phyloP scores from a whole-genome alignment of 2,329 filamentous ascomycete genomes.

The Arthroderma uncinatum region DNA sequence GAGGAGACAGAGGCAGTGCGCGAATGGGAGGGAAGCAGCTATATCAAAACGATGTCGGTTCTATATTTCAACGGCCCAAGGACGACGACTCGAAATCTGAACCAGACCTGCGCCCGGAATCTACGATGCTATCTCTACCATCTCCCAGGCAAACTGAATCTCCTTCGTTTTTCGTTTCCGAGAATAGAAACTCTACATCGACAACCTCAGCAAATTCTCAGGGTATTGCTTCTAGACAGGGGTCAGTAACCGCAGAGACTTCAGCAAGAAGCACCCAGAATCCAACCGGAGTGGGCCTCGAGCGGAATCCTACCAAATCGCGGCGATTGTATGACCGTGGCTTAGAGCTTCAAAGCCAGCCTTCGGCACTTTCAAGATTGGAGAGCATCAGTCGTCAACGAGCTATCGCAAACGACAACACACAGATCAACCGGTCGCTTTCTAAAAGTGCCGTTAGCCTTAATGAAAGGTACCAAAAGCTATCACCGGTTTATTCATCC shows the following conservation, averaged over 20 bases:
- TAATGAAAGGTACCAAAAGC: conserved; percentile 37
- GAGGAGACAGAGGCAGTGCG: conserved; percentile 22
- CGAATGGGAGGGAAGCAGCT: conserved; percentile 56
- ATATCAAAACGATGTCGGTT: conserved; percentile 75
- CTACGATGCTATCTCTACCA: conserved; percentile 39
- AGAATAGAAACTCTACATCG: conserved; percentile 68
- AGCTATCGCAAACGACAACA: conserved; percentile 43
- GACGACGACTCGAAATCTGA: conserved; percentile 18
- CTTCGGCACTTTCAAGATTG: conserved; percentile 62
- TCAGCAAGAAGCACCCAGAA: conserved; percentile 19
- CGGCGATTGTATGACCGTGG: conserved; percentile 74
- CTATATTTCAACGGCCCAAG: conserved; percentile 60
- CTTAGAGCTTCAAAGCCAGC: conserved; percentile 66
- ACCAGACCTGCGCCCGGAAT: neutral
- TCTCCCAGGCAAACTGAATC: conserved; percentile 11
- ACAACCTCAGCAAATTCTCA: conserved; percentile 83
- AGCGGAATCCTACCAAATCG: conserved; percentile 58
- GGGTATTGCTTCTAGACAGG: conserved; percentile 24
- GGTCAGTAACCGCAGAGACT: conserved; percentile 15
- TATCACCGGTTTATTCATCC: conserved; percentile 23
- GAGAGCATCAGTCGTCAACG: conserved; percentile 64
- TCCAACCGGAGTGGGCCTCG: conserved; percentile 32
- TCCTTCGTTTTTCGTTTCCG: conserved; percentile 57
- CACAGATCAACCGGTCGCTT: conserved; percentile 36
- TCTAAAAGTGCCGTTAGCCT: conserved; percentile 56